Conservation (phyloP, 192 early-diverging fungal genomes). For the Helicostylum pulchrum region DNA sequence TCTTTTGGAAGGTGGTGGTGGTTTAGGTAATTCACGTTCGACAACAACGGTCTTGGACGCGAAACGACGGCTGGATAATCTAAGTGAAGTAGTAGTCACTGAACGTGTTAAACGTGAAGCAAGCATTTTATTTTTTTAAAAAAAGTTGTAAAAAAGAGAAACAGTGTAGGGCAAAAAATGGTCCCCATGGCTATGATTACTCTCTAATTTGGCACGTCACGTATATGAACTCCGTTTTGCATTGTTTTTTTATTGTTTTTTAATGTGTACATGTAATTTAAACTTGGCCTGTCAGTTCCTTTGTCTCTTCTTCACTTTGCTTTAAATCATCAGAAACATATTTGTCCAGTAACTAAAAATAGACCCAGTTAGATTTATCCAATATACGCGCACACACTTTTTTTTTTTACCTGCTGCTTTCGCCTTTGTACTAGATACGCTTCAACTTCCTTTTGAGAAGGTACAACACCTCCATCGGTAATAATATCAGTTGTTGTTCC, state of each 20-base stretch:
- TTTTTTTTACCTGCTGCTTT: slow-evolving; percentile 54
- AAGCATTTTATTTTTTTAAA: not conserved
- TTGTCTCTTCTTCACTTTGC: slow-evolving; percentile 31
- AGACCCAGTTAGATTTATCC: not conserved
- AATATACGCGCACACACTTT: not conserved
- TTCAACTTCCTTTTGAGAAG: slow-evolving; percentile 71
- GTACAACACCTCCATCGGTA: slow-evolving; percentile 35
- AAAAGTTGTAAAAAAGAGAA: not conserved
- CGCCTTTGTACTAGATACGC: slow-evolving; percentile 67
- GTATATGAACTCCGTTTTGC: not conserved
- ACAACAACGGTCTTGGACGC: slow-evolving; percentile 16
- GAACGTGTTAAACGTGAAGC: slow-evolving; percentile 1
- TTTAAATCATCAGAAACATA: slow-evolving; percentile 43
- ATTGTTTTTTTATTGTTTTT: too few relatives aligned
- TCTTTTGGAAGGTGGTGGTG: slow-evolving; percentile 16
- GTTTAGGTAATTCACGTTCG: slow-evolving; percentile 22
- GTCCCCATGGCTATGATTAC: not conserved
- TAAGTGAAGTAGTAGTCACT: not conserved
- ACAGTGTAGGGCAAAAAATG: not conserved
- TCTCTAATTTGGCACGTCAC: not conserved
- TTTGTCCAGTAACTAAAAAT: slow-evolving; percentile 38
- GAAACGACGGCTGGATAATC: slow-evolving; percentile 12
- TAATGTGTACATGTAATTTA: slow-evolving; percentile 11
- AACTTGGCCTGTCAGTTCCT: slow-evolving; percentile 25
- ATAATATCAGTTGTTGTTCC: slow-evolving; percentile 24